These are phyloP conservation scores for Lentinus tigrinus DNA, from an alignment of 768 basidiomycete species.

Conservation along the genomic window DNA sequence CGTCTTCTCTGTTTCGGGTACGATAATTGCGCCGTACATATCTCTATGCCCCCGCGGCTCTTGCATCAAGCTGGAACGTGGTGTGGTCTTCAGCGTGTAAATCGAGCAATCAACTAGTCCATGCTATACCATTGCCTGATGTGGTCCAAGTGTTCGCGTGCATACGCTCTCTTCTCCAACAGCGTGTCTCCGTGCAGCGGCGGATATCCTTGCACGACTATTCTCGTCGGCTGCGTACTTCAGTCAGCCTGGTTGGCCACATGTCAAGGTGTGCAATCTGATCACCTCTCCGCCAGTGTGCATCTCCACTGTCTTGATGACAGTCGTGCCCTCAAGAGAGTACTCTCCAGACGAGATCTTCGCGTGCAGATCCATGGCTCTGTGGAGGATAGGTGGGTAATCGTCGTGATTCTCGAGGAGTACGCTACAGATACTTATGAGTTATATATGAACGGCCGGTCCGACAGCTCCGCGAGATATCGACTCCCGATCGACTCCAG, in stretches of 20 bases:
- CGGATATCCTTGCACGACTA: constrained; percentile 36
- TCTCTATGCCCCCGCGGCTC: constrained; percentile 40
- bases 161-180: constrained; percentile 35
- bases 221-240: constrained; percentile 35
- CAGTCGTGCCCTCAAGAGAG: not conserved
- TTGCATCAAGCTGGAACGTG: constrained; percentile 38
- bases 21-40: constrained; percentile 42
- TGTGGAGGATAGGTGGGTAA: too few species aligned
- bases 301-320: constrained; percentile 37
- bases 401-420: too few species aligned
- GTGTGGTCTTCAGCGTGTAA: not conserved
- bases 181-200: constrained; percentile 32
- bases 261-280: not conserved
- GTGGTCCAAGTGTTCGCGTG: constrained; percentile 30
- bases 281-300: constrained; percentile 38
- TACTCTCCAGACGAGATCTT: not conserved
- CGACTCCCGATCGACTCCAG: too few species aligned
- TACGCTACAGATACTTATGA: too few species aligned
- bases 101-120: not conserved
- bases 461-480: too few species aligned
- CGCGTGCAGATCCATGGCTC: constrained; percentile 9
- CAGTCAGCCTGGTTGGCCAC: not conserved
- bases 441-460: too few species aligned
- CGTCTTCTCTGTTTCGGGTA: constrained; percentile 36
- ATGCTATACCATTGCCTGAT: constrained; percentile 18